Evolutionary conservation across 768 basidiomycete genomes (phyloP).

Genomic region (Kwoniella dendrophila): DNA sequence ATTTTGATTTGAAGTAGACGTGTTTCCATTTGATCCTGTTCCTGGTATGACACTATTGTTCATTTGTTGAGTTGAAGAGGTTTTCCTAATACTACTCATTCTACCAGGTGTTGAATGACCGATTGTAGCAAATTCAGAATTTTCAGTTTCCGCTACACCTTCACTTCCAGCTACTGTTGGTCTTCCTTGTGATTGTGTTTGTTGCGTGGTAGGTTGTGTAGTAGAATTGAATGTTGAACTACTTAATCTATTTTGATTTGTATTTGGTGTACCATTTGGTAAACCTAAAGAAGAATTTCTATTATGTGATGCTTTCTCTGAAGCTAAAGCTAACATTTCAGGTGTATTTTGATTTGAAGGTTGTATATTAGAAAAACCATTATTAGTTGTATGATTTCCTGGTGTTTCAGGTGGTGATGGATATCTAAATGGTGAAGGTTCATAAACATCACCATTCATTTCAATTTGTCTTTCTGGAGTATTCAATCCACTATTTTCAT

Average conservation of each 20-base stretch:
- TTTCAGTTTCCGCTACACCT: slow-evolving; percentile 10
- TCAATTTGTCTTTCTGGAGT: slow-evolving; percentile 7
- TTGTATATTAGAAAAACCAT: not conserved
- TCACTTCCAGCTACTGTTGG: not conserved
- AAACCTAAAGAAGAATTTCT: slow-evolving; percentile 1
- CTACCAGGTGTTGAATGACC: slow-evolving; percentile 17
- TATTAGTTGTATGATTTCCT: not conserved
- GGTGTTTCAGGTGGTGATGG: slow-evolving; percentile 23
- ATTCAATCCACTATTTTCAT: too few species aligned
- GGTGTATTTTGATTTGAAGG: slow-evolving; percentile 8
- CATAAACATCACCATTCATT: slow-evolving; percentile 18
- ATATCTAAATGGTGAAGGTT: slow-evolving; percentile 25
- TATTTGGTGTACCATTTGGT: too few species aligned
- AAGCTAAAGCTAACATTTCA: slow-evolving; percentile 16
- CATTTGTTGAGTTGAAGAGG: slow-evolving; percentile 15
- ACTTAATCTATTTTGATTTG: too few species aligned
- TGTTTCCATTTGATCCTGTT: not conserved
- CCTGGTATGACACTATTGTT: not conserved
- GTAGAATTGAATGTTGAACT: too few species aligned
- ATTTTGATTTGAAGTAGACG: not conserved
- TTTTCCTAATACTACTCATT: slow-evolving; percentile 23
- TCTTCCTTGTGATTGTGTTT: not conserved
- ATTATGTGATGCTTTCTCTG: slow-evolving; percentile 11
- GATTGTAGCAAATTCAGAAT: slow-evolving; percentile 14
- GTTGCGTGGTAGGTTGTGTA: too few species aligned